Conservation (phyloP, 2,329 filamentous ascomycete genomes). For the Pyrenophora teres region DNA sequence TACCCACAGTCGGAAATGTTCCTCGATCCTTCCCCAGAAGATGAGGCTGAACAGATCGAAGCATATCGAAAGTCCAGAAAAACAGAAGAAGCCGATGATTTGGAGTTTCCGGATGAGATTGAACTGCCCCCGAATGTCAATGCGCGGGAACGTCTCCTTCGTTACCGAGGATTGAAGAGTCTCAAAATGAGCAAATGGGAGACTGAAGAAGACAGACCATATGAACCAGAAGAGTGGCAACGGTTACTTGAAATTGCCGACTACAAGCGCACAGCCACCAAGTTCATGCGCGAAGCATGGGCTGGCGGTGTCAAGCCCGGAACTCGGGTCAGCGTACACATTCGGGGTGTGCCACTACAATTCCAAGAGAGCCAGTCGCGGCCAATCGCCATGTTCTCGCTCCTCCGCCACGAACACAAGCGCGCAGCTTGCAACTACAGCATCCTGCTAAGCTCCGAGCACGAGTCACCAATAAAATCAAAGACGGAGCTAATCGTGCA, state of each 20-base stretch:
- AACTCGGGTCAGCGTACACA: slow-evolving; percentile 78
- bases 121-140: slow-evolving; percentile 87
- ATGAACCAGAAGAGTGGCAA: slow-evolving; percentile 89
- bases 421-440: slow-evolving; percentile 83
- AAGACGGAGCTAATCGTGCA: slow-evolving; percentile 93
- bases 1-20: slow-evolving; percentile 96
- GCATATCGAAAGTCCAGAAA: slow-evolving; percentile 79
- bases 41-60: slow-evolving; percentile 80
- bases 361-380: slow-evolving; percentile 59
- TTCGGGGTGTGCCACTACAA: slow-evolving; percentile 63
- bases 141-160: slow-evolving; percentile 80
- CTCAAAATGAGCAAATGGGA: slow-evolving; percentile 87
- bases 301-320: slow-evolving; percentile 86
- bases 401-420: slow-evolving; percentile 95
- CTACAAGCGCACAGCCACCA: slow-evolving; percentile 81
- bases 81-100: slow-evolving; percentile 83
- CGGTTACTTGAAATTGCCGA: slow-evolving; percentile 85
- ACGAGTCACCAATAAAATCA: slow-evolving; percentile 76
- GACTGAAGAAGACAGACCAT: slow-evolving; percentile 79
- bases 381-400: slow-evolving; percentile 79
- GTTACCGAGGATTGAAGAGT: slow-evolving; percentile 92
- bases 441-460: slow-evolving; percentile 80
- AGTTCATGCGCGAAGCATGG: slow-evolving; percentile 78
- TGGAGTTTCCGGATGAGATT: slow-evolving; percentile 96
- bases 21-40: slow-evolving; percentile 75